Evolutionary conservation across 768 basidiomycete genomes (phyloP), one percentile per base, ranked within the genome.

Genomic region (Mycena vulgaris): DNA sequence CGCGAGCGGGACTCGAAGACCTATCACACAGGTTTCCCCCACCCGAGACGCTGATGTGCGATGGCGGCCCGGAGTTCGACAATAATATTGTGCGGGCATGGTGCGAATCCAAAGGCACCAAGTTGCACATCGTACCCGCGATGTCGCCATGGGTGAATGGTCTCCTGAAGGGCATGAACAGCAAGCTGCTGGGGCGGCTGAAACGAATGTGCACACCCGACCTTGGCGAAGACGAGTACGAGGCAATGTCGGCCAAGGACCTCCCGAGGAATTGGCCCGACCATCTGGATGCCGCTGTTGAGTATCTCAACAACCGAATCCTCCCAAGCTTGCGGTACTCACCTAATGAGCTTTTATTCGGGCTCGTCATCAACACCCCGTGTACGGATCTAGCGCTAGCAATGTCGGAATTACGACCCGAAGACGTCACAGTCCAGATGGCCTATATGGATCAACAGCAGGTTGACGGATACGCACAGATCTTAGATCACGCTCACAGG

Each of bases 91-190:
- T 68, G 13, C 17, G 28, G 14, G 13, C 60, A 35, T 40, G 30
- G n/a, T 68, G 66, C 39, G 58, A 33, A 27, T n/a, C 17, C 3
- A 19, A 9, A 1, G 48, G 48, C 19, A 31, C 47, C 11, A 37
- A 55, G 28, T 37, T 60, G n/a, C 66, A 53, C 16, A 45, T 76
- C 0, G 60, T 67, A 0, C 57, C 77, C 3, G 75, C 73, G 0
- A 80, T 80, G 28, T 63, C 78, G 0, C 80, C 78, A 1, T 82
- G 80, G 81, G 55, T 79, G 13, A 80, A 81, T 42, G 76, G 81
- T 0, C 72, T 81, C 0, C 70, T 81, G 0, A 76, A 82, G 39
- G 76, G 76, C n/a, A 65, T 73, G 0, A 81, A 82, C 53, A 56
- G 66, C 1, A 59, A 73, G 13, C 62, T 80, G 0, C 63, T 81